A percentile compares a stretch with the other conserved stretches of the same genome.
These are phyloP conservation scores for Penicillium nucicola DNA, from an alignment of 495 filamentous ascomycete genomes.

Conservation along the genomic window DNA sequence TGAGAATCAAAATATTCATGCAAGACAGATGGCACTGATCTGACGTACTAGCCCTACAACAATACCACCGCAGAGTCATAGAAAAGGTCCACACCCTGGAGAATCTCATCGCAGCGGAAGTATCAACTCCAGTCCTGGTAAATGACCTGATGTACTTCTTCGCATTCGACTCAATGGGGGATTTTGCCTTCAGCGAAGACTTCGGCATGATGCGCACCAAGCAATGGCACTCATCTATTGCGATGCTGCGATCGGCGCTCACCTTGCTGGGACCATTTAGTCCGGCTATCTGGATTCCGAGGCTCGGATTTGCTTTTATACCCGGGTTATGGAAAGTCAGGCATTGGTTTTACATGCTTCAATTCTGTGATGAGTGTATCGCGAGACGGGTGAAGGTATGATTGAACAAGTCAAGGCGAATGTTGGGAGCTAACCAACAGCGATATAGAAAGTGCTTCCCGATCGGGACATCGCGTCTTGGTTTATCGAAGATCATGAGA, in stretches of 20 bases:
- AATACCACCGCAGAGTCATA: not conserved
- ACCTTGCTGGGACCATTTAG: constrained; percentile 29
- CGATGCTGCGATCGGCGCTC: constrained; percentile 3
- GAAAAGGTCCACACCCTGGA: not conserved
- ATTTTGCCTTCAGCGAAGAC: constrained; percentile 38
- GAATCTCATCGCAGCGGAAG: not conserved
- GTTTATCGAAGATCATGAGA: constrained; percentile 30
- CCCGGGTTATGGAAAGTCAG: constrained; percentile 22
- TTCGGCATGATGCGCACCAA: constrained; percentile 34
- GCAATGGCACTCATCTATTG: constrained; percentile 18
- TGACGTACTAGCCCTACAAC: not conserved
- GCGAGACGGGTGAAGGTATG: constrained; percentile 20
- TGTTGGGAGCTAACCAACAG: not conserved
- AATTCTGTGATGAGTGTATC: constrained; percentile 34
- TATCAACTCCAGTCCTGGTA: constrained; percentile 15
- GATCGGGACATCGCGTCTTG: constrained; percentile 27
- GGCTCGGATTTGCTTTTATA: constrained; percentile 24
- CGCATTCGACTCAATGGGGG: constrained; percentile 43
- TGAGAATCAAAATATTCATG: not conserved
- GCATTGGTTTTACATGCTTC: constrained; percentile 30
- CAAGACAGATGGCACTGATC: not conserved
- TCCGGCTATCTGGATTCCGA: constrained; percentile 34
- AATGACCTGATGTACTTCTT: constrained; percentile 34
- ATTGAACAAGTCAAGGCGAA: not conserved
- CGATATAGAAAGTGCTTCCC: not conserved